Evolutionary conservation across 2,329 filamentous ascomycete species (phyloP).

Genomic region (Diaporthe velutina): DNA sequence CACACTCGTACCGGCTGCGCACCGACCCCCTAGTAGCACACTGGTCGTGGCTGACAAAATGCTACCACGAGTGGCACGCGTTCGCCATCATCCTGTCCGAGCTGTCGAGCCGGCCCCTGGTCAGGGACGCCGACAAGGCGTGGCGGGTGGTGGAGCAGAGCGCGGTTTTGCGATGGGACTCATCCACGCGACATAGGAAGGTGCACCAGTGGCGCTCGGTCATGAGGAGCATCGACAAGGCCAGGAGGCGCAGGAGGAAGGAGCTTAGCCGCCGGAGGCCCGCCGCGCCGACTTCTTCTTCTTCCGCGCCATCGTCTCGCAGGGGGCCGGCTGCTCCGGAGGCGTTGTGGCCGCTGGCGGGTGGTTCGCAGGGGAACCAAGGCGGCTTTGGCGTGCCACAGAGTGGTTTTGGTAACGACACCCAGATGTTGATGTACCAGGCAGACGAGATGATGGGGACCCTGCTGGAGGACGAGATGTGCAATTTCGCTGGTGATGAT

Average conservation of each 20-base stretch:
- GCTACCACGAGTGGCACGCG: conserved; percentile 25
- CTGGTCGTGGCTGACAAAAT: conserved; percentile 13
- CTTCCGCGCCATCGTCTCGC: neutral
- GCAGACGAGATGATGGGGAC: conserved; percentile 1
- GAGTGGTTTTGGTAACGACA: neutral
- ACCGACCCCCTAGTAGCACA: conserved; percentile 2
- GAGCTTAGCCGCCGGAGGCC: neutral
- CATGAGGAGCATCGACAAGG: conserved; percentile 21
- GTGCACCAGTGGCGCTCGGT: conserved; percentile 25
- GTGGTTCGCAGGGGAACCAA: neutral
- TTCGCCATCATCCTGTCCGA: conserved; percentile 5
- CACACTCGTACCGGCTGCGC: conserved; percentile 3
- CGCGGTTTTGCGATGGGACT: conserved; percentile 16
- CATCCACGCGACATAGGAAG: neutral
- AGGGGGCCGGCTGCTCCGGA: neutral
- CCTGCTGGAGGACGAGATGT: conserved; percentile 11
- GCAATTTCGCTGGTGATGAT: neutral
- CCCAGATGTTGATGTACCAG: neutral
- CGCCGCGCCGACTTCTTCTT: neutral
- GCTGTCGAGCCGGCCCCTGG: conserved; percentile 3
- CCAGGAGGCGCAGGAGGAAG: neutral
- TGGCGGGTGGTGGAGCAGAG: conserved; percentile 21
- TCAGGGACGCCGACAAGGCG: conserved; percentile 6
- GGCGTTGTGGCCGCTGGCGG: neutral
- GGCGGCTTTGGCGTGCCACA: no score